phyloP scores from a whole-genome alignment of 306 rosid genomes.

The Dalbergia oliveri region DNA sequence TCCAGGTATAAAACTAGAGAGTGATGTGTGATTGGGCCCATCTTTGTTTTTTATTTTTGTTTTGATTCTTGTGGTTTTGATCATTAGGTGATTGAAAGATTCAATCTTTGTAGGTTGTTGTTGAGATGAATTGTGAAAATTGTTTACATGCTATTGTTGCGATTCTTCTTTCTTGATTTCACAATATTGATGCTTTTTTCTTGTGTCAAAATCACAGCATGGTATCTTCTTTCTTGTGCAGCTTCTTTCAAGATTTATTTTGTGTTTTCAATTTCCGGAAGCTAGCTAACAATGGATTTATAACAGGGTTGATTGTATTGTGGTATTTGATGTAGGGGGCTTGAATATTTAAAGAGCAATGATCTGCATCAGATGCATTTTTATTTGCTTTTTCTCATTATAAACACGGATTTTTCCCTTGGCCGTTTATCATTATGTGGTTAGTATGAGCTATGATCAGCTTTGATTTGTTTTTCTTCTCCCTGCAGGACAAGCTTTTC shows the following conservation, averaged over 20 bases:
- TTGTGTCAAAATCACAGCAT: slow-evolving; percentile 14
- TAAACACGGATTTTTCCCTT: neutral
- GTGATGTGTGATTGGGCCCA: no score
- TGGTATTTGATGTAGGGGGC: slow-evolving; percentile 7
- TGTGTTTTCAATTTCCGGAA: neutral
- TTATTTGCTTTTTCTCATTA: neutral
- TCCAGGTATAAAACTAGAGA: no score
- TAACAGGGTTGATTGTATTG: slow-evolving; percentile 5
- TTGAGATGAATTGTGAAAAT: slow-evolving; percentile 28
- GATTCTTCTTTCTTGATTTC: slow-evolving; percentile 12
- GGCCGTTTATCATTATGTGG: neutral
- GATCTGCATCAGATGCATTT: neutral
- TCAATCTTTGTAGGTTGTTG: slow-evolving; percentile 2
- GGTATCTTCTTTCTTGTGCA: slow-evolving; percentile 1
- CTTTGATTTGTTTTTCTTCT: slow-evolving; percentile 37
- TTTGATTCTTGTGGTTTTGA: neutral
- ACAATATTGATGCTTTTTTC: slow-evolving; percentile 2
- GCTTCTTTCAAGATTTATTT: slow-evolving; percentile 9
- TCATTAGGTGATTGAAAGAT: slow-evolving; percentile 14
- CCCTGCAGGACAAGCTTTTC: slow-evolving; percentile 71
- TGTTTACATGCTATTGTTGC: slow-evolving; percentile 10
- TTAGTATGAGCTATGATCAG: neutral
- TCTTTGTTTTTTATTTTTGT: neutral
- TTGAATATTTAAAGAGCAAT: slow-evolving; percentile 18
- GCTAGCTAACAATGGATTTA: slow-evolving; percentile 3